Evolutionary conservation across 306 rosid genomes (phyloP), one percentile per base, ranked within the genome.

Genomic region (Fragaria iinumae): DNA sequence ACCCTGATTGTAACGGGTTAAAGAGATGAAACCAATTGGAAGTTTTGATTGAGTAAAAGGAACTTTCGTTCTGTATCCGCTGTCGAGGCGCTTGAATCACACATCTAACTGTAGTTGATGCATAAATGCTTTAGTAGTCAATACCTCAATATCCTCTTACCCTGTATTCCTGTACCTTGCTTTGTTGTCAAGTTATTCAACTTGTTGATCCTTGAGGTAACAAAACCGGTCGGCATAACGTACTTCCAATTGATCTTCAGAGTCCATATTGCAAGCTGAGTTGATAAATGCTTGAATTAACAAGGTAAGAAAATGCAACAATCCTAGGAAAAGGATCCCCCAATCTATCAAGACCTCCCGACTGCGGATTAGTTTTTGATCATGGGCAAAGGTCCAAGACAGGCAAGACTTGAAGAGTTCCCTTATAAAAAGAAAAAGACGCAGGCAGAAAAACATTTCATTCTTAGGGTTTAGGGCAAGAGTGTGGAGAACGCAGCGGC

Each of bases 1-100:
- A 49, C 65, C 49, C 43, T 14, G 18, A 29, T 53, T 81, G 85
- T 77, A 72, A 69, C 14, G 76, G 65, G 71, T 44, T 44, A 34
- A 49, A 21, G 69, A 17, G 53, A 29, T 60, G 50, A 72, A 11
- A n/a, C 44, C 67, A 38, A 56, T 76, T 53, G 52, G 14, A 2
- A 48, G 55, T 67, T 66, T 34, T 16, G 34, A 20, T 47, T 39
- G 44, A 16, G 76, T 21, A 55, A 79, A 41, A 67, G 36, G 38
- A 38, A 50, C 32, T 14, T 25, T 16, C 9, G 16, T 16, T 36
- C n/a, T 6, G 41, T 57, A 56, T 25, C 13, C 8, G 56, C 69
- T 27, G 44, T 57, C 16, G 10, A 62, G 17, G 55, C 12, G 59
- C n/a, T 38, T n/a, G 45, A 62, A 45, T 74, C 60, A n/a, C 60